These are phyloP conservation scores for Chlorella vulgaris DNA, from an alignment of 139 green algal genomes.

Conservation along the genomic window DNA sequence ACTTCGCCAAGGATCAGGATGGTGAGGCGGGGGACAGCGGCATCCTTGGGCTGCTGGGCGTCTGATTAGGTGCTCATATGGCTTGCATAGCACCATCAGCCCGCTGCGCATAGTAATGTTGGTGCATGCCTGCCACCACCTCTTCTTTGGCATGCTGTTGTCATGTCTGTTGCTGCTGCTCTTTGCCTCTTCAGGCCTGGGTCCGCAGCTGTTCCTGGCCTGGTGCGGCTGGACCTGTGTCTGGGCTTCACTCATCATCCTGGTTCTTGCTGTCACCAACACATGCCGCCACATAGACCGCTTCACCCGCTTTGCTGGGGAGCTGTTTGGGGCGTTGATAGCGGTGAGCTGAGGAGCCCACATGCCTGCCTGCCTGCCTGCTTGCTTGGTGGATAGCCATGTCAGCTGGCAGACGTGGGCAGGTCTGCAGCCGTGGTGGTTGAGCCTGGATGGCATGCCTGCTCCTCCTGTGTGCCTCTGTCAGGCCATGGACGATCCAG, in stretches of 20 bases:
- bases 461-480: too few relatives aligned
- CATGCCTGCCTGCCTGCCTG: too few relatives aligned
- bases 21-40: background rate
- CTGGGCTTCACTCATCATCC: slow-evolving; percentile 72
- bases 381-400: background rate
- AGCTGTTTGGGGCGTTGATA: slow-evolving; percentile 92
- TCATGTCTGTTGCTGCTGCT: too few relatives aligned
- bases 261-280: slow-evolving; percentile 59
- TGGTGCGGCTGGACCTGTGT: slow-evolving; percentile 78
- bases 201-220: slow-evolving; percentile 62
- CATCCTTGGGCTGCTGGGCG: background rate
- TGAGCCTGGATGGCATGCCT: too few relatives aligned
- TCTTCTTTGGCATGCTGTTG: background rate
- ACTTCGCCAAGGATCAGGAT: slow-evolving; percentile 50
- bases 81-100: background rate
- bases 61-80: background rate
- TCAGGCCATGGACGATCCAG: too few relatives aligned
- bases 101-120: too few relatives aligned
- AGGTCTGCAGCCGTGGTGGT: too few relatives aligned
- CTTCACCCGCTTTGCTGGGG: slow-evolving; percentile 86
- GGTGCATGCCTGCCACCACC: too few relatives aligned
- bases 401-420: background rate
- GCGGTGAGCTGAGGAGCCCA: slow-evolving; percentile 43
- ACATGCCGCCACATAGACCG: slow-evolving; percentile 55
- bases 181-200: slow-evolving; percentile 13